Percentiles rank a stretch among this genome's conserved stretches.
phyloP scores from a whole-genome alignment of 2,329 filamentous ascomycete species.

The Hypocrella siamensis region DNA sequence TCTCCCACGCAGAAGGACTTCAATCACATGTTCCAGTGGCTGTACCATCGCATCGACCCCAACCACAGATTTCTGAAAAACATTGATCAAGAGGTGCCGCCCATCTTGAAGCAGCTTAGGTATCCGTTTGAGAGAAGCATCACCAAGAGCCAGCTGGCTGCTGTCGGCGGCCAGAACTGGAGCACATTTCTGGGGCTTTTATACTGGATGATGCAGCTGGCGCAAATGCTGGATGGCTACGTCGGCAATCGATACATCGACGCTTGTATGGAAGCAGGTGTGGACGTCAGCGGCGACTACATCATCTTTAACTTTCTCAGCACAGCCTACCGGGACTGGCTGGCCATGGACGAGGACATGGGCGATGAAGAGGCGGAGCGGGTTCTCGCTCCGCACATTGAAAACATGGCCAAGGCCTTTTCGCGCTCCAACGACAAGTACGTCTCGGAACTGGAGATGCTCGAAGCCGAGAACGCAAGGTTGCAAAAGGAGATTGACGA shows the following conservation, averaged over 20 bases:
- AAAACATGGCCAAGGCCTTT: constrained; percentile 78
- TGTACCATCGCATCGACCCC: constrained; percentile 91
- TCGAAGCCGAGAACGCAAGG: constrained; percentile 74
- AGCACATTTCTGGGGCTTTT: constrained; percentile 82
- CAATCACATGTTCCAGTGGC: constrained; percentile 93
- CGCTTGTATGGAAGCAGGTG: constrained; percentile 72
- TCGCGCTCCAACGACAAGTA: constrained; percentile 75
- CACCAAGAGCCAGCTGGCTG: constrained; percentile 87
- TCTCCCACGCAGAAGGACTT: constrained; percentile 98
- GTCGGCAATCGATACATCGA: constrained; percentile 68
- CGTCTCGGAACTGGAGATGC: constrained; percentile 63
- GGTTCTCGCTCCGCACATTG: constrained; percentile 67
- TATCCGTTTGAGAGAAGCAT: constrained; percentile 95
- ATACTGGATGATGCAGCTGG: constrained; percentile 98
- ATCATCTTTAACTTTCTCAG: constrained; percentile 92
- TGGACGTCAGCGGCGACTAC: constrained; percentile 76
- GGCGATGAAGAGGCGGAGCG: constrained; percentile 70
- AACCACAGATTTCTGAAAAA: constrained; percentile 86
- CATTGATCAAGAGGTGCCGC: constrained; percentile 88
- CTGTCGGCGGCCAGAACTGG: constrained; percentile 96
- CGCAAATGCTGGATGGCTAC: constrained; percentile 84
- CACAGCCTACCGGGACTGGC: constrained; percentile 82
- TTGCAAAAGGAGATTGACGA: constrained; percentile 79
- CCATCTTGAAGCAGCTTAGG: constrained; percentile 79
- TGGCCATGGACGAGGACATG: constrained; percentile 80